phyloP scores from a whole-genome alignment of 2,329 filamentous ascomycete species.

The Cladosporium phlei region DNA sequence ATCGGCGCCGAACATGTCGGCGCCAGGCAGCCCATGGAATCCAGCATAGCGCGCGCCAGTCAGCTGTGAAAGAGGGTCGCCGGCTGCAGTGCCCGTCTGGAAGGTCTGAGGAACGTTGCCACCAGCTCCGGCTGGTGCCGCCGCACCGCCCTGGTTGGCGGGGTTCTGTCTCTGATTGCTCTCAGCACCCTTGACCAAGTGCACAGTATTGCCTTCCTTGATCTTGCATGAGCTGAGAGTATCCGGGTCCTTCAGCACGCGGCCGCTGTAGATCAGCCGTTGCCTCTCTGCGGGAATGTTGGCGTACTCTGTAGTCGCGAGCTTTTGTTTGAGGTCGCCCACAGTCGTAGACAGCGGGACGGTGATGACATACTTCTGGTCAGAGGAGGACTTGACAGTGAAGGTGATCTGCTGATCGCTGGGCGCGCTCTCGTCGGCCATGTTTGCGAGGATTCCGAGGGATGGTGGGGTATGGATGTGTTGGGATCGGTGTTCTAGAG shows the following conservation, averaged over 20 bases:
- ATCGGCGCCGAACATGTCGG: conserved; percentile 87
- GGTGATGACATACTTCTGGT: conserved; percentile 77
- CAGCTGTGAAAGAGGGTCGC: conserved; percentile 83
- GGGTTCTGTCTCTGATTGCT: conserved; percentile 68
- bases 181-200: conserved; percentile 91
- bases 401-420: conserved; percentile 77
- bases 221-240: conserved; percentile 84
- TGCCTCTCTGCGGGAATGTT: conserved; percentile 83
- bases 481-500: not conserved
- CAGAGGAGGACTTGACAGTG: conserved; percentile 95
- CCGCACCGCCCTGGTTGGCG: conserved; percentile 43
- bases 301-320: conserved; percentile 75
- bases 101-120: conserved; percentile 69
- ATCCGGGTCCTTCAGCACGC: conserved; percentile 93
- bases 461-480: not conserved
- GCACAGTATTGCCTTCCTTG: conserved; percentile 90
- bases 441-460: conserved; percentile 55
- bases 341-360: conserved; percentile 73
- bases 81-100: conserved; percentile 70
- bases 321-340: conserved; percentile 81
- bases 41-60: conserved; percentile 93
- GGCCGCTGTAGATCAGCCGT: conserved; percentile 93
- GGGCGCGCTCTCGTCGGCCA: conserved; percentile 49
- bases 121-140: conserved; percentile 36
- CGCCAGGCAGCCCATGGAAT: conserved; percentile 79